A percentile compares a stretch with the other conserved stretches of the same genome.
Evolutionary conservation across 2,329 filamentous ascomycete species (phyloP).

Genomic region (Xylariaceae sp.): DNA sequence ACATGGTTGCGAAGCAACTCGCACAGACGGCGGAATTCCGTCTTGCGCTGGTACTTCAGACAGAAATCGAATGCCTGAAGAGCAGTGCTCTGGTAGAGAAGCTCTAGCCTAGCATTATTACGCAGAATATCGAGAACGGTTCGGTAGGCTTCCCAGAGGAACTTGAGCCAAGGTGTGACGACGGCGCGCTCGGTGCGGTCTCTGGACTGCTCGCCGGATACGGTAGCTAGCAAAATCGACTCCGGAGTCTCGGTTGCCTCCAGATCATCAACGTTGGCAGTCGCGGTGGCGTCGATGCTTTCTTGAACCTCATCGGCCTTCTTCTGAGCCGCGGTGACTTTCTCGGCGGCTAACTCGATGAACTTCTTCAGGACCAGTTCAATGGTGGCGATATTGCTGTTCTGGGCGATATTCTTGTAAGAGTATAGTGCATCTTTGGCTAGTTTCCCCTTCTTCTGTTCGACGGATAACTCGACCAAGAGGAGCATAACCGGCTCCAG

Average conservation of each 20-base stretch:
- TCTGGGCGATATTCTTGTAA: constrained; percentile 99
- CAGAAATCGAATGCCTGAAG: constrained; percentile 99
- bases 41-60: constrained; percentile 96
- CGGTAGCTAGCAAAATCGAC: constrained; percentile 94
- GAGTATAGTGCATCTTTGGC: constrained; percentile 99
- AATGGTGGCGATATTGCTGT: constrained; percentile 96
- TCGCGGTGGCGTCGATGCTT: constrained; percentile 68
- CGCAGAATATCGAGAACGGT: constrained; percentile 97
- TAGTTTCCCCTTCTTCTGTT: constrained; percentile 95
- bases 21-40: constrained; percentile 96
- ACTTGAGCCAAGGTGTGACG: constrained; percentile 98
- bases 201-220: constrained; percentile 94
- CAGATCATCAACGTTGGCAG: constrained; percentile 82
- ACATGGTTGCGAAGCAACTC: constrained; percentile 98
- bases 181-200: constrained; percentile 97
- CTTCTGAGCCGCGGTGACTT: constrained; percentile 90
- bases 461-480: constrained; percentile 92
- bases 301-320: constrained; percentile 96
- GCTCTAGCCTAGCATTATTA: constrained; percentile 96
- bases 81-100: constrained; percentile 97
- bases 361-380: constrained; percentile 97
- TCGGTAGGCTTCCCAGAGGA: constrained; percentile 98
- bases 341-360: constrained; percentile 92
- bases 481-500: constrained; percentile 98
- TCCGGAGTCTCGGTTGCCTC: constrained; percentile 97